phyloP scores from a whole-genome alignment of 73 alveolate genomes.

The Paramecium sexaurelia region DNA sequence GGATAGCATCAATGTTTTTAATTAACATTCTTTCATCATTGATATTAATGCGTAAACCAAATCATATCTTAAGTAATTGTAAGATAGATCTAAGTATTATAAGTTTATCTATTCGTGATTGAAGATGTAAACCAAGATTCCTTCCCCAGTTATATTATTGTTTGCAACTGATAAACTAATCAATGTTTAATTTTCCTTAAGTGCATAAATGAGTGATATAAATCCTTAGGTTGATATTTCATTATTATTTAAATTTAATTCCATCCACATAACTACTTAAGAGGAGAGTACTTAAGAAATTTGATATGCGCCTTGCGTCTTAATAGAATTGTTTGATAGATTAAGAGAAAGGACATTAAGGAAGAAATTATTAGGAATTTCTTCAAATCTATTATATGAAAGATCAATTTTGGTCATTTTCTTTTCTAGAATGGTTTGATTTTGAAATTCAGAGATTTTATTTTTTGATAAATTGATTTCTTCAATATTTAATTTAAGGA shows the following conservation, averaged over 20 bases:
- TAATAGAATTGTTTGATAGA: neutral
- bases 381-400: neutral
- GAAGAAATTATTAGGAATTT: constrained; percentile 28
- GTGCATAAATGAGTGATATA: constrained; percentile 12
- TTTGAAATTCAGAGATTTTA: neutral
- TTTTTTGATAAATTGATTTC: constrained; percentile 24
- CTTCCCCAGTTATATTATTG: constrained; percentile 16
- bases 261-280: neutral
- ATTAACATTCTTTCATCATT: constrained; percentile 43
- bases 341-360: neutral
- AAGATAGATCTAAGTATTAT: constrained; percentile 4
- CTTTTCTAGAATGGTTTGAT: neutral
- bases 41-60: constrained; percentile 32
- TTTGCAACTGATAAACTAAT: neutral
- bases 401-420: neutral
- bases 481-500: neutral
- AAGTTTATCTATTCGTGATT: constrained; percentile 39
- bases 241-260: constrained; percentile 14
- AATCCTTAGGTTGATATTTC: neutral
- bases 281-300: constrained; percentile 3
- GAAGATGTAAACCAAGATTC: constrained; percentile 28
- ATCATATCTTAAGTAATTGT: constrained; percentile 22
- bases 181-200: neutral
- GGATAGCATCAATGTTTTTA: constrained; percentile 16
- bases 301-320: constrained; percentile 40